These are phyloP conservation scores for Drosera spatulata DNA, from an alignment of 179 eudicot genomes.

Conservation along the genomic window DNA sequence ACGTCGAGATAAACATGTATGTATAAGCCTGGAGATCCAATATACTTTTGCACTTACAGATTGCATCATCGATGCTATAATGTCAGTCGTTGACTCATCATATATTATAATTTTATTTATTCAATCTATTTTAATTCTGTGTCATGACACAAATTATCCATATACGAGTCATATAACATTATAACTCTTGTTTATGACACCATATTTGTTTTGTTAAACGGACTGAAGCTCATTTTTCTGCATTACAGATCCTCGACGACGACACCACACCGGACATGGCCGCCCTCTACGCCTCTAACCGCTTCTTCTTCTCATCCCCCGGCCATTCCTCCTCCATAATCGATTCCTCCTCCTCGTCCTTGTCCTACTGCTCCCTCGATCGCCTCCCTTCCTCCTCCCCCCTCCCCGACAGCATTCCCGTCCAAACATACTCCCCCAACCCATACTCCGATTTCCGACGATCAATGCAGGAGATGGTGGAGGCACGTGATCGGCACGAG, in stretches of 20 bases:
- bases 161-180: too few species aligned
- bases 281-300: constrained; percentile 43
- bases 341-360: constrained; percentile 18
- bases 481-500: constrained; percentile 35
- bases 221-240: too few species aligned
- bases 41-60: too few species aligned
- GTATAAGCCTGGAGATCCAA: too few species aligned
- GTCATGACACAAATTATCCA: too few species aligned
- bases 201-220: too few species aligned
- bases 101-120: too few species aligned
- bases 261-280: constrained; percentile 51
- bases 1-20: too few species aligned
- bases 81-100: too few species aligned
- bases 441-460: constrained; percentile 54
- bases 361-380: constrained; percentile 7
- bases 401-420: constrained; percentile 32
- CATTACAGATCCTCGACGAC: background rate
- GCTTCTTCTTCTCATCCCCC: constrained; percentile 86
- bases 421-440: constrained; percentile 65
- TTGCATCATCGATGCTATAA: too few species aligned
- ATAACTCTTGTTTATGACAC: too few species aligned
- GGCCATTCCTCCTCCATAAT: constrained; percentile 46
- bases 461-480: constrained; percentile 91
- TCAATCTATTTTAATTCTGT: too few species aligned
- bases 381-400: background rate